Base-by-base conservation (phyloP, 306 rosid species). In the Boehmeria nivea region DNA sequence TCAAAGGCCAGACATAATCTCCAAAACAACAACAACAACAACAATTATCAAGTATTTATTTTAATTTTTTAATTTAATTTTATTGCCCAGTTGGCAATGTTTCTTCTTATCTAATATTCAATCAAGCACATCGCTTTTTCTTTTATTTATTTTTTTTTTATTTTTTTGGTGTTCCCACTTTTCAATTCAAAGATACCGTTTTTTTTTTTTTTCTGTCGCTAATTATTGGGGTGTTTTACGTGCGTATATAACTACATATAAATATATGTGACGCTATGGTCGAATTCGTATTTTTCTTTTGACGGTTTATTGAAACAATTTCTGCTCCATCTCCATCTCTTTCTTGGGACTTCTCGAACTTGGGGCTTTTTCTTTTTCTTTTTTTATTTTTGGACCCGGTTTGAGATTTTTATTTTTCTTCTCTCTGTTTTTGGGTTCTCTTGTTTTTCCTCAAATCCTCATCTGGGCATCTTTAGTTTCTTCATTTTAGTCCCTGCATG, bases 31-130 rank as follows among this genome's bases (percentile, higher is more conserved):
- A 42, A 52, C 36, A 27, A 16, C 57, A 51, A 51, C n/a, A n/a
- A n/a, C n/a, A n/a, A n/a, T n/a, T n/a, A n/a, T 54, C 59, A 28
- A 36, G n/a, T 34, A 17, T 19, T 17, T 46, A 9, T 21, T 21
- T 46, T 46, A 16, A 18, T 46, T 8, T 23, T 48, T 3, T 11
- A 3, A 15, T 22, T 12, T 4, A 2, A 6, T 12, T 4, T 54
- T 3, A 17, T 4, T 6, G 6, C 53, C 43, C 25, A 23, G 51
- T 44, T 28, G 54, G 24, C 69, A 43, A 23, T 38, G 27, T 28
- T 43, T 40, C 31, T 75, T 51, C 73, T 68, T 74, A 71, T 64
- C 76, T 74, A 51, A 45, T 54, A 21, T 24, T 36, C 39, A 16
- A 44, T 61, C 16, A 31, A 64, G 76, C 59, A 61, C 69, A 64